Evolutionary conservation across 176 grass and related monocot genomes (phyloP).

Genomic region (Saccharum officinarum): DNA sequence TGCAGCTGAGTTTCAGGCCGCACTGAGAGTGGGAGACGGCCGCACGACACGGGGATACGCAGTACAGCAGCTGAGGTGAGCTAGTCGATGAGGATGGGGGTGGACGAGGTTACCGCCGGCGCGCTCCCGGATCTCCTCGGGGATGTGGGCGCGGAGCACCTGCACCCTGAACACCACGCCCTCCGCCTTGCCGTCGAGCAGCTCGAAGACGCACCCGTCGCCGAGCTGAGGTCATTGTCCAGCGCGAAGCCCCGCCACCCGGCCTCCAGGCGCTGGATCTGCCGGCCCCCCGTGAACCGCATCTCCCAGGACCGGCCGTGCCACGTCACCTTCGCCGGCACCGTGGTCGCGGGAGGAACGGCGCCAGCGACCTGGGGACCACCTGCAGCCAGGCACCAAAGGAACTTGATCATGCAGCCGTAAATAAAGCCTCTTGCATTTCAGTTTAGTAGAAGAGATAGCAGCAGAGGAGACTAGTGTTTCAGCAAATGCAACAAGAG

Average conservation of each 20-base stretch:
- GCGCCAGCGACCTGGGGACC: conserved; percentile 26
- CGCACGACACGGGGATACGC: too few relatives aligned
- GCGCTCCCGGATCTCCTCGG: neutral
- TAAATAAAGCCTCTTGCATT: too few relatives aligned
- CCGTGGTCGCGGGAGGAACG: conserved; percentile 31
- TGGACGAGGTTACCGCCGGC: conserved; percentile 39
- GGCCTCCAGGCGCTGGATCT: conserved; percentile 28
- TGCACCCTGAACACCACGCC: conserved; percentile 48
- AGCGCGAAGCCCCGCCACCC: conserved; percentile 43
- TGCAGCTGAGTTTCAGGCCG: neutral
- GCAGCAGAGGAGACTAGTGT: too few relatives aligned
- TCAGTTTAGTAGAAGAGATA: neutral
- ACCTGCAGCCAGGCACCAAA: neutral
- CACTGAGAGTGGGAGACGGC: too few relatives aligned
- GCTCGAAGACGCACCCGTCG: conserved; percentile 58
- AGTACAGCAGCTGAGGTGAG: neutral
- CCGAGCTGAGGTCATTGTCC: conserved; percentile 40
- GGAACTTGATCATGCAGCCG: neutral
- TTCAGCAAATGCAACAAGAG: neutral
- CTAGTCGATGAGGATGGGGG: conserved; percentile 63
- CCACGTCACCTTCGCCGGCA: conserved; percentile 2
- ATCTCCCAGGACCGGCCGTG: conserved; percentile 41
- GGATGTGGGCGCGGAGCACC: conserved; percentile 43
- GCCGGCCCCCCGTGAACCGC: conserved; percentile 25
- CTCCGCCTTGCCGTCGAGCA: conserved; percentile 11